Percentiles rank a stretch among this genome's conserved stretches.
Conservation (phyloP, 192 early-diverging fungal genomes). For the Podila epicladia region DNA sequence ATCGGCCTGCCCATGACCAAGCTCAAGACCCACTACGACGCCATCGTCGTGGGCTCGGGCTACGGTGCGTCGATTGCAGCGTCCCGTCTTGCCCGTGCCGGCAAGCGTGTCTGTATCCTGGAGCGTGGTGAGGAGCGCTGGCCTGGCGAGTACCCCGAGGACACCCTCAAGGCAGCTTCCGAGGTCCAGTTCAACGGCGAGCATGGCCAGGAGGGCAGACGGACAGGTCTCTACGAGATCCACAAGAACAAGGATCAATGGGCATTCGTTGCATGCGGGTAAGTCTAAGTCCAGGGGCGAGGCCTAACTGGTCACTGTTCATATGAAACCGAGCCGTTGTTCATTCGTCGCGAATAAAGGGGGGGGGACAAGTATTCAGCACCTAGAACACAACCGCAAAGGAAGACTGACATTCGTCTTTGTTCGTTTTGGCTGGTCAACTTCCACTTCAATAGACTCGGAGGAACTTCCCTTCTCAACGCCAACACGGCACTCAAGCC, state of each 20-base stretch:
- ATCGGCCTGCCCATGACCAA: conserved; percentile 28
- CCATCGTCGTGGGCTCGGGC: conserved; percentile 55
- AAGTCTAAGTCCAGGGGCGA: conserved; percentile 15
- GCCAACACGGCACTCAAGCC: conserved; percentile 55
- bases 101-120: conserved; percentile 53
- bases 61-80: conserved; percentile 58
- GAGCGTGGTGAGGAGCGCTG: conserved; percentile 57
- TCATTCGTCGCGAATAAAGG: too few species aligned
- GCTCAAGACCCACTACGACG: conserved; percentile 54
- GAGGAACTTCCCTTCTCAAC: conserved; percentile 58
- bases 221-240: conserved; percentile 53
- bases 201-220: conserved; percentile 42
- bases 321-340: too few species aligned
- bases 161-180: conserved; percentile 25
- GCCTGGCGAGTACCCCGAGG: conserved; percentile 57
- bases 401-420: not conserved
- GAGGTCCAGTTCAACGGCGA: conserved; percentile 50
- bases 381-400: too few species aligned
- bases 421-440: too few species aligned
- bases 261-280: conserved; percentile 55
- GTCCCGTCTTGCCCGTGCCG: conserved; percentile 53
- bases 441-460: conserved; percentile 39
- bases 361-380: too few species aligned
- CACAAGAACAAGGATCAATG: conserved; percentile 52
- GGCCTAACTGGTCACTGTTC: not conserved